Evolutionary conservation across 306 rosid genomes (phyloP).

Genomic region (Alnus glutinosa): DNA sequence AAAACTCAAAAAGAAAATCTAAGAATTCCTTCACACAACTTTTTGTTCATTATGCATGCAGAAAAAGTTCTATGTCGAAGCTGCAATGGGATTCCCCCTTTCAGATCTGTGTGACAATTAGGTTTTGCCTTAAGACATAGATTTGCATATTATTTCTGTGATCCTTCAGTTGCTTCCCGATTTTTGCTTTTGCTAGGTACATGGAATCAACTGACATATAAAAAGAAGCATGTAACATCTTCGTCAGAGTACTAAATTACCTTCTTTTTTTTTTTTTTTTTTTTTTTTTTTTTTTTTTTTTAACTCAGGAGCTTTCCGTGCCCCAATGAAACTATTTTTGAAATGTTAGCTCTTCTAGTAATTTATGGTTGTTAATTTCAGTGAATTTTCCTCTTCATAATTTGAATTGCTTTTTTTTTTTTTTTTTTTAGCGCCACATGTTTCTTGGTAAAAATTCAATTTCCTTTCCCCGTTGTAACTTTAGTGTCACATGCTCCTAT

Average conservation of each 20-base stretch:
- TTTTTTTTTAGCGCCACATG: background rate
- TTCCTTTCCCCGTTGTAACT: background rate
- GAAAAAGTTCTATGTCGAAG: background rate
- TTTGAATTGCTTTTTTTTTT: background rate
- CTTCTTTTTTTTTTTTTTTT: too few species aligned
- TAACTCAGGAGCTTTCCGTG: background rate
- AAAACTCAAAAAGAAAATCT: background rate
- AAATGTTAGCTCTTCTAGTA: too few species aligned
- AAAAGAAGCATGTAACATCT: background rate
- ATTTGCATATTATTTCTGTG: conserved; percentile 2
- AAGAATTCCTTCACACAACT: background rate
- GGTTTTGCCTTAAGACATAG: background rate
- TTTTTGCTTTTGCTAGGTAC: background rate
- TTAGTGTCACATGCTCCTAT: background rate
- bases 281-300: too few species aligned
- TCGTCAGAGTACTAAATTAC: background rate
- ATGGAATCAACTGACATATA: background rate
- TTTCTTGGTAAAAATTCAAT: background rate
- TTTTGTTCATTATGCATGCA: background rate
- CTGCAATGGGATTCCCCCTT: background rate
- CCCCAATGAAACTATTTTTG: background rate
- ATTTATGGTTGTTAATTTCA: background rate
- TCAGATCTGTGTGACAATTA: background rate
- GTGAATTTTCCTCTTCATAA: background rate
- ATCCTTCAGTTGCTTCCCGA: background rate